Base-by-base conservation (phyloP, 1,284 basidiomycete genomes). In the Neonothopanus nambi region DNA sequence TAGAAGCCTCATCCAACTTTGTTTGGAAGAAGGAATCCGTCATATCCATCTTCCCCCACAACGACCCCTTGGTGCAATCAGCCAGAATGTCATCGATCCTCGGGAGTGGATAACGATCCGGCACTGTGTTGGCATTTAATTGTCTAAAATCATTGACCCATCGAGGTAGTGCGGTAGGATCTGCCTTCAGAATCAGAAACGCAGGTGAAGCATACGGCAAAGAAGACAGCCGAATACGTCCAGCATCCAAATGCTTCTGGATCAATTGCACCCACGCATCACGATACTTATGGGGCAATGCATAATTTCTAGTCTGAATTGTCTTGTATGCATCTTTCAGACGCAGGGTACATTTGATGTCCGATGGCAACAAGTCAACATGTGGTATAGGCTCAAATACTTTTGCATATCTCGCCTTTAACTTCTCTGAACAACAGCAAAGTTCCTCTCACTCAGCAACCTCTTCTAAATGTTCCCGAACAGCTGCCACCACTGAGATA, bases 91-190 rank as follows among this genome's bases (percentile, higher is more conserved):
- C n/a, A n/a, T n/a, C n/a, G n/a, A n/a, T n/a, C n/a, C n/a, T n/a
- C n/a, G n/a, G n/a, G n/a, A n/a, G n/a, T n/a, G n/a, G n/a, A n/a
- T n/a, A n/a, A n/a, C n/a, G n/a, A n/a, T n/a, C n/a, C n/a, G n/a
- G n/a, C n/a, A n/a, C n/a, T n/a, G n/a, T n/a, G n/a, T n/a, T n/a
- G n/a, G n/a, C n/a, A n/a, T n/a, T n/a, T n/a, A n/a, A n/a, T n/a
- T 61, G 23, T 1, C 65, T 57, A 42, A 65, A 71, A 55, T 73
- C 68, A 33, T 71, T 72, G 0, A 71, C 70, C 71, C 67, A 71
- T 0, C 66, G 59, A 1, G 70, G 68, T 5, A 60, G 24, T 0
- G 58, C 69, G 0, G 57, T 59, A 1, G 64, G 65, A 48, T 74
- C 67, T 2, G 66, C 18, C 53, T 73, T 73, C 0, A 67, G 67